Percentiles rank a stretch among this genome's conserved stretches.
Conservation (phyloP, 495 filamentous ascomycete genomes). For the Aspergillus homomorphus region DNA sequence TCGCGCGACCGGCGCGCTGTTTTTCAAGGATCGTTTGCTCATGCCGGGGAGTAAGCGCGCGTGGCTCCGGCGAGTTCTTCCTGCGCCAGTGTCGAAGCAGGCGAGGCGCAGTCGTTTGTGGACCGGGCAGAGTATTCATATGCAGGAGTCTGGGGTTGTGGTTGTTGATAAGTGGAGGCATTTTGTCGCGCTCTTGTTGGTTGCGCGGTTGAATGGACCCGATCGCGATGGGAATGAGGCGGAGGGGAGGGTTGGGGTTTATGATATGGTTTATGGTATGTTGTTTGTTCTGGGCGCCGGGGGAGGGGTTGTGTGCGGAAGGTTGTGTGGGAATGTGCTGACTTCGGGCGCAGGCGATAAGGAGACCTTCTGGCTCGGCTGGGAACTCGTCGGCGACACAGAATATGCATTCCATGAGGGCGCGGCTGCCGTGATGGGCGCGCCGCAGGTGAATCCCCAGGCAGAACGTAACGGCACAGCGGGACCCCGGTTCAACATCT, state of each 20-base stretch:
- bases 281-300: no score
- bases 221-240: slow-evolving; percentile 23
- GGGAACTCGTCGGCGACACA: slow-evolving; percentile 24
- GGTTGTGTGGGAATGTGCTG: no score
- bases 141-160: slow-evolving; percentile 33
- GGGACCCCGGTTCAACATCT: no score
- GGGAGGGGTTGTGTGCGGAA: no score
- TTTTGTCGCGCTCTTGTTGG: slow-evolving; percentile 26
- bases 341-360: slow-evolving; percentile 27
- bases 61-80: slow-evolving; percentile 21
- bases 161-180: slow-evolving; percentile 27
- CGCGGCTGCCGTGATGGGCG: slow-evolving; percentile 20
- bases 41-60: slow-evolving; percentile 18
- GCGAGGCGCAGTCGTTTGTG: slow-evolving; percentile 20
- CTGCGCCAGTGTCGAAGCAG: slow-evolving; percentile 19
- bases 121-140: slow-evolving; percentile 25
- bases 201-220: slow-evolving; percentile 28
- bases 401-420: slow-evolving; percentile 27
- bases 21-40: slow-evolving; percentile 40
- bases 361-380: slow-evolving; percentile 30
- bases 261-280: slow-evolving; percentile 31
- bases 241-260: slow-evolving; percentile 15
- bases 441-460: not conserved
- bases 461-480: not conserved
- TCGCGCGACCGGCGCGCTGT: slow-evolving; percentile 31